Evolutionary conservation across 2,329 filamentous ascomycete species (phyloP).

Genomic region (Curvularia hawaiiensis): DNA sequence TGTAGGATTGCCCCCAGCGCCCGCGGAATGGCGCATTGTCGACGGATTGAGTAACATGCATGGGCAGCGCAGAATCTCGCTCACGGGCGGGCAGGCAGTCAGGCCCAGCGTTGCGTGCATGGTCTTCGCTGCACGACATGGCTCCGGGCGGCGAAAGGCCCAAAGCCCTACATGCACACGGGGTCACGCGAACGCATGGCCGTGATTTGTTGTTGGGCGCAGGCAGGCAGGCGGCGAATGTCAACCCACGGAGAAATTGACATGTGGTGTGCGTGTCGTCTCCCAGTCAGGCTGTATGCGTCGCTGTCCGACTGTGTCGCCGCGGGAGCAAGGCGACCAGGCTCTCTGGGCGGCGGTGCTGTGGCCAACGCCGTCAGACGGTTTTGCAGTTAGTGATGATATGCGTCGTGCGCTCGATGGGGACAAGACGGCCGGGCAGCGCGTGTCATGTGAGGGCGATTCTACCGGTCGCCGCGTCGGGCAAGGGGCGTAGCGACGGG

Average conservation of each 20-base stretch:
- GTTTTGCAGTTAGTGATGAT: not conserved
- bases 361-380: slow-evolving; percentile 1
- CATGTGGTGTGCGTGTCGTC: not conserved
- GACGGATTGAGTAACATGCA: slow-evolving; percentile 2
- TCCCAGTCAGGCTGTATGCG: not conserved
- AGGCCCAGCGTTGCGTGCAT: slow-evolving; percentile 8
- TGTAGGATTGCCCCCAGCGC: not conserved
- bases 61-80: slow-evolving; percentile 4
- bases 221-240: not conserved
- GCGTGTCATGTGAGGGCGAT: slow-evolving; percentile 17
- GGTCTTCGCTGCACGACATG: slow-evolving; percentile 10
- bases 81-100: not conserved
- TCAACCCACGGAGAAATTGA: slow-evolving; percentile 1
- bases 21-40: not conserved
- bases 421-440: slow-evolving; percentile 19
- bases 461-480: not conserved
- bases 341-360: not conserved
- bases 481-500: not conserved
- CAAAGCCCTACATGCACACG: not conserved
- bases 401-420: slow-evolving; percentile 24
- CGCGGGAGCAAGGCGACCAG: not conserved
- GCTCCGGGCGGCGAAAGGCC: slow-evolving; percentile 5
- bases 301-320: not conserved
- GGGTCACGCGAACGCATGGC: slow-evolving; percentile 1
- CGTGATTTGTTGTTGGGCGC: not conserved